Evolutionary conservation across 805 yeast genomes (phyloP).

Genomic region (Lipomyces yamanashiensis): DNA sequence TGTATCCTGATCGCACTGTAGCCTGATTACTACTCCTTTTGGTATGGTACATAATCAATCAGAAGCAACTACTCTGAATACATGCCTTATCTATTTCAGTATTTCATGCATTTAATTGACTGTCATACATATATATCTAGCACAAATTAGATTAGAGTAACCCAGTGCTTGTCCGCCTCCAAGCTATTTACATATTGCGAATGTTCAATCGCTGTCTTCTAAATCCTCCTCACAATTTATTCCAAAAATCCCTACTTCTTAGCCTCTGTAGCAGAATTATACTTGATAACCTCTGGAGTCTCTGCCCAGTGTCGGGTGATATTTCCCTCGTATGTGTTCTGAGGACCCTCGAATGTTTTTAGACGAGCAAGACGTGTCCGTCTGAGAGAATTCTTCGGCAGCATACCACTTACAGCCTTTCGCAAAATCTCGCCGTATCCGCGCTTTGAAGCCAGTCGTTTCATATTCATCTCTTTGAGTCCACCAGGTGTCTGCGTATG

Average conservation of each 20-base stretch:
- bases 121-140: too few species aligned
- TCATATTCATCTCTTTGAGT: constrained; percentile 81
- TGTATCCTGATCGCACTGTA: too few species aligned
- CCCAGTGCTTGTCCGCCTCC: too few species aligned
- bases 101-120: too few species aligned
- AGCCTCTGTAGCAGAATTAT: neutral
- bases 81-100: too few species aligned
- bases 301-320: constrained; percentile 49
- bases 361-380: constrained; percentile 78
- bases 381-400: constrained; percentile 88
- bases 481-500: constrained; percentile 88
- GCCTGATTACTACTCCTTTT: too few species aligned
- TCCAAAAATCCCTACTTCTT: neutral
- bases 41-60: too few species aligned
- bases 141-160: too few species aligned
- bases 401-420: constrained; percentile 93
- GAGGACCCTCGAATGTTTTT: constrained; percentile 84
- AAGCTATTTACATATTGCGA: too few species aligned
- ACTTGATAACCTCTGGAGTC: constrained; percentile 15
- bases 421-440: constrained; percentile 87
- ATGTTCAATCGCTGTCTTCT: neutral
- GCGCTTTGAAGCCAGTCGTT: constrained; percentile 69
- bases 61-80: too few species aligned
- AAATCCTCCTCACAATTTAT: too few species aligned
- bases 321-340: constrained; percentile 83